Evolutionary conservation across 2,329 filamentous ascomycete genomes (phyloP).

Genomic region (Ilyonectria sp.): DNA sequence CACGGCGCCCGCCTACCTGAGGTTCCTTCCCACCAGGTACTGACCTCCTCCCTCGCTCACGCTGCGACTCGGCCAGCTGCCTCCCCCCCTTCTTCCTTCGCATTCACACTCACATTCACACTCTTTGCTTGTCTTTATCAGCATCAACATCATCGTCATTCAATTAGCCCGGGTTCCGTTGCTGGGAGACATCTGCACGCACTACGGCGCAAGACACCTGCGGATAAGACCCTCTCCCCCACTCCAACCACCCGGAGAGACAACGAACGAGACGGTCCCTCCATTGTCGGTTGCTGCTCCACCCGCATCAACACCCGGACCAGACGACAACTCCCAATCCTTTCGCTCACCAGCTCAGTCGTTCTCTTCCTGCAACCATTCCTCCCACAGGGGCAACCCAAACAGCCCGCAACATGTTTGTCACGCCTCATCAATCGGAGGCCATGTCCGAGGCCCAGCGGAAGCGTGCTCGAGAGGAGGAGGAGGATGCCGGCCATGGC

Average conservation of each 20-base stretch:
- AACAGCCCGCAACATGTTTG: constrained; percentile 54
- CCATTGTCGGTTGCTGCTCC: constrained; percentile 35
- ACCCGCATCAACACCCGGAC: constrained; percentile 46
- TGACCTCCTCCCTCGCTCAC: neutral
- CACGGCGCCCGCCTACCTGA: neutral
- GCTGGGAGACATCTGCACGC: constrained; percentile 4
- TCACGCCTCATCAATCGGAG: constrained; percentile 52
- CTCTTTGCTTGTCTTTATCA: neutral
- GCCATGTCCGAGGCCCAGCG: constrained; percentile 54
- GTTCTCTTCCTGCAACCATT: constrained; percentile 21
- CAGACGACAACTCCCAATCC: constrained; percentile 38
- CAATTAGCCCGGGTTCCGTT: constrained; percentile 5
- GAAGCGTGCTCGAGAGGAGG: constrained; percentile 64
- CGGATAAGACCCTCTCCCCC: constrained; percentile 27
- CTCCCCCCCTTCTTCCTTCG: neutral
- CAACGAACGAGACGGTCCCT: constrained; percentile 24
- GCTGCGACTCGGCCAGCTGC: neutral
- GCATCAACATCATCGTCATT: neutral
- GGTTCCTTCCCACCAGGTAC: no score
- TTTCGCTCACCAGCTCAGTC: constrained; percentile 20
- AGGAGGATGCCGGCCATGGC: constrained; percentile 57
- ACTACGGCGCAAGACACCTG: constrained; percentile 16
- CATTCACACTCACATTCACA: neutral
- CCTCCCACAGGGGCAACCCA: constrained; percentile 11
- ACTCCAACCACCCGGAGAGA: constrained; percentile 32